A percentile compares a stretch with the other conserved stretches of the same genome.
Evolutionary conservation across 2,329 filamentous ascomycete genomes (phyloP).

Genomic region (Macrophomina tecta): DNA sequence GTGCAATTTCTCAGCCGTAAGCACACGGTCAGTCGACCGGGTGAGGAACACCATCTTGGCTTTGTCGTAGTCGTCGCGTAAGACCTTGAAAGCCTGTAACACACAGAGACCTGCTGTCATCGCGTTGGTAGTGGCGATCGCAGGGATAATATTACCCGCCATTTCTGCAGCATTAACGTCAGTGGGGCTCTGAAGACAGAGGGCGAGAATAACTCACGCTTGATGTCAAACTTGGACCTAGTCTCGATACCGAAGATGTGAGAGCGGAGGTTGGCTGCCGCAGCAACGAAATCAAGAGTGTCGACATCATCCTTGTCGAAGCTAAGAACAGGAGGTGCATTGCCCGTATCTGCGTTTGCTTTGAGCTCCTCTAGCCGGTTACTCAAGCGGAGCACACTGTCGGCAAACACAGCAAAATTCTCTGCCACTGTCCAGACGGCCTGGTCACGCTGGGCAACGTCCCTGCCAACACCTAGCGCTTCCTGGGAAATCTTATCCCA

Average conservation of each 20-base stretch:
- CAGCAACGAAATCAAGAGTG: slow-evolving; percentile 91
- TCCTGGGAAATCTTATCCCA: slow-evolving; percentile 67
- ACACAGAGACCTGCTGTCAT: slow-evolving; percentile 94
- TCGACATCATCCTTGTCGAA: slow-evolving; percentile 98
- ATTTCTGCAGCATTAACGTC: slow-evolving; percentile 65
- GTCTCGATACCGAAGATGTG: slow-evolving; percentile 85
- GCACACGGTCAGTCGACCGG: slow-evolving; percentile 65
- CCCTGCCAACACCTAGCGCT: slow-evolving; percentile 57
- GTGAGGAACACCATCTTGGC: slow-evolving; percentile 88
- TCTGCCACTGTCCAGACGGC: slow-evolving; percentile 80
- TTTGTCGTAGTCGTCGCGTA: slow-evolving; percentile 72
- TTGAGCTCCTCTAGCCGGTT: slow-evolving; percentile 72
- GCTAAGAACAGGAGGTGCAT: slow-evolving; percentile 66
- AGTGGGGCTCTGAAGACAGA: neutral
- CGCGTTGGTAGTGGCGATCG: slow-evolving; percentile 96
- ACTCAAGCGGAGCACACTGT: slow-evolving; percentile 80
- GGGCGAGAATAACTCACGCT: slow-evolving; percentile 57
- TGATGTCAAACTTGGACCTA: slow-evolving; percentile 94
- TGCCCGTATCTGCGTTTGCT: slow-evolving; percentile 56
- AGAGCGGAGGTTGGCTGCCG: slow-evolving; percentile 88
- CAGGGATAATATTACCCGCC: slow-evolving; percentile 98
- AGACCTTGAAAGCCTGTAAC: slow-evolving; percentile 87
- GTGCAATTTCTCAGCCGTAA: slow-evolving; percentile 61
- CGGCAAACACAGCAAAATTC: slow-evolving; percentile 83
- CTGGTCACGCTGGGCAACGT: slow-evolving; percentile 71